Conservation (phyloP, 768 basidiomycete genomes). For the Tylopilus felleus region DNA sequence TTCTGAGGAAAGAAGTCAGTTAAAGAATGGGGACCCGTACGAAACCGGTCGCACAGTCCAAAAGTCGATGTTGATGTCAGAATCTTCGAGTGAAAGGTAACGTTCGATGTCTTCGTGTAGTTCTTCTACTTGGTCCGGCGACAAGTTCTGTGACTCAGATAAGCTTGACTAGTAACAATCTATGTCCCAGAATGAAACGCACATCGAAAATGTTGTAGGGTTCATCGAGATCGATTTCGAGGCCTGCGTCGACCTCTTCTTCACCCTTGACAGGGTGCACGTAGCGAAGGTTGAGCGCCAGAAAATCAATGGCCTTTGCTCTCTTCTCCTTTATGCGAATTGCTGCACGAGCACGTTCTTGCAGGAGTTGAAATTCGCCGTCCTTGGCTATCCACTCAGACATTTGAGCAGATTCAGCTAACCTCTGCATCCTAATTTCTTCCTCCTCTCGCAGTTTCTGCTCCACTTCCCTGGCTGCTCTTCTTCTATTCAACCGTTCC, state of each 20-base stretch:
- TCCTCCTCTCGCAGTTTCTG: conserved; percentile 88
- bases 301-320: conserved; percentile 97
- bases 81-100: conserved; percentile 83
- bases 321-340: conserved; percentile 95
- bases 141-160: conserved; percentile 61
- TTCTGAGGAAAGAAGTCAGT: conserved; percentile 48
- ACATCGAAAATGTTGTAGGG: conserved; percentile 98
- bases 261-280: conserved; percentile 74
- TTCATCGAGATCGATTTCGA: conserved; percentile 98
- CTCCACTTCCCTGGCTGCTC: conserved; percentile 92
- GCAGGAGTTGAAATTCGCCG: conserved; percentile 94
- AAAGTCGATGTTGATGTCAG: conserved; percentile 87
- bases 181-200: conserved; percentile 27
- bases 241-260: conserved; percentile 77
- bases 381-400: conserved; percentile 97
- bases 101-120: conserved; percentile 92
- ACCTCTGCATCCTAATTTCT: conserved; percentile 79
- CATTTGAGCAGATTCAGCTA: conserved; percentile 96
- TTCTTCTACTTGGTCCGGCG: conserved; percentile 85
- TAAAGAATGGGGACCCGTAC: neutral
- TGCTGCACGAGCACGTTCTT: conserved; percentile 84
- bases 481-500: conserved; percentile 82
- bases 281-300: conserved; percentile 94
- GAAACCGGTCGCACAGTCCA: conserved; percentile 71
- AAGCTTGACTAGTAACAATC: neutral